Percentiles rank a stretch among this genome's conserved stretches.
phyloP scores from a whole-genome alignment of 768 basidiomycete species.

The Grammothele lineata region DNA sequence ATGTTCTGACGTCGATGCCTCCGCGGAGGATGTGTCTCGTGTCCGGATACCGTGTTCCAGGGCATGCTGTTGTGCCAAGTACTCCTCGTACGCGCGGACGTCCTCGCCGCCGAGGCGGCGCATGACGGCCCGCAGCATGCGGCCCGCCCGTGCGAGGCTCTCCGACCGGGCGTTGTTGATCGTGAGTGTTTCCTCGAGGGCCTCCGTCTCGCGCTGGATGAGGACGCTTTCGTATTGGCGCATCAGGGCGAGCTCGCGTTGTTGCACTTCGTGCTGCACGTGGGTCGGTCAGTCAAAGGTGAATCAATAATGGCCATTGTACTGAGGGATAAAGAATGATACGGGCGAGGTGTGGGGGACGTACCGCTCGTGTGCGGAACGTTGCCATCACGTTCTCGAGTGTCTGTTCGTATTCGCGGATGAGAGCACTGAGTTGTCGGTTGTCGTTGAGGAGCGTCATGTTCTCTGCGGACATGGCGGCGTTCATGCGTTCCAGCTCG shows the following conservation, averaged over 20 bases:
- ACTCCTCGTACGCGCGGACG: slow-evolving; percentile 16
- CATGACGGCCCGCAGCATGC: slow-evolving; percentile 63
- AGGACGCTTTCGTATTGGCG: slow-evolving; percentile 88
- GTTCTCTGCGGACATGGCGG: slow-evolving; percentile 76
- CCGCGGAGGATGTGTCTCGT: not conserved
- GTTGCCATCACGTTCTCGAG: slow-evolving; percentile 90
- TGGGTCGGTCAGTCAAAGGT: not conserved
- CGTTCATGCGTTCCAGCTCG: slow-evolving; percentile 88
- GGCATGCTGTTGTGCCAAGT: slow-evolving; percentile 1
- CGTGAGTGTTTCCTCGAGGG: slow-evolving; percentile 51
- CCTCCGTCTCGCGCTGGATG: slow-evolving; percentile 68
- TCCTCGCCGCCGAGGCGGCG: slow-evolving; percentile 70
- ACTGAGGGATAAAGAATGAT: too few relatives aligned
- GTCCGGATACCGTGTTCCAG: not conserved
- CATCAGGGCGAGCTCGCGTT: slow-evolving; percentile 84
- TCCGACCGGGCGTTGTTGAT: slow-evolving; percentile 63
- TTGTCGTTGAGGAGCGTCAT: slow-evolving; percentile 87
- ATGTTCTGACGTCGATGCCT: not conserved
- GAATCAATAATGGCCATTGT: not conserved
- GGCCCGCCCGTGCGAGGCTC: slow-evolving; percentile 66
- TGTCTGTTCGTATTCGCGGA: slow-evolving; percentile 97
- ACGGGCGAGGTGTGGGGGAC: too few relatives aligned
- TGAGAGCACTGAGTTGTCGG: slow-evolving; percentile 84
- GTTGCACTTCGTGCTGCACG: slow-evolving; percentile 82
- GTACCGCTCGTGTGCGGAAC: slow-evolving; percentile 87